Conservation (phyloP, 306 rosid species). For the Quercus bicolor region DNA sequence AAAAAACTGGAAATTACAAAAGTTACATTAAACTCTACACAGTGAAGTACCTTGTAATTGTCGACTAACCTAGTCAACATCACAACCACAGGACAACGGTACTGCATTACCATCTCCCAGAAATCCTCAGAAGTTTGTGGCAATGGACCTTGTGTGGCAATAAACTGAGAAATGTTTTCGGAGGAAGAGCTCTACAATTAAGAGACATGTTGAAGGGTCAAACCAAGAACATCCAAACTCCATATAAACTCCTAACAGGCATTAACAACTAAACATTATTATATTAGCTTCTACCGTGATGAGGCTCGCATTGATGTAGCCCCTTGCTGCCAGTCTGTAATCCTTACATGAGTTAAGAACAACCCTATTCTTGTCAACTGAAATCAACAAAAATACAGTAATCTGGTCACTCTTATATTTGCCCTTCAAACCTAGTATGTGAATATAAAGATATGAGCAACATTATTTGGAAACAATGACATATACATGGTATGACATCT, state of each 20-base stretch:
- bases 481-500: constrained; percentile 77
- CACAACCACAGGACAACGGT: constrained; percentile 75
- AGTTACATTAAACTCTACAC: constrained; percentile 8
- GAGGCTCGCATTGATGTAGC: constrained; percentile 92
- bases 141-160: constrained; percentile 97
- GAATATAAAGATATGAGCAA: too few relatives aligned
- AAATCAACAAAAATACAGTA: constrained; percentile 14
- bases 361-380: constrained; percentile 75
- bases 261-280: constrained; percentile 4
- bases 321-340: constrained; percentile 76
- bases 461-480: background rate
- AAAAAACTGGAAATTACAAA: background rate
- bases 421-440: background rate
- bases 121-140: constrained; percentile 90
- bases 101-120: constrained; percentile 91
- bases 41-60: constrained; percentile 54
- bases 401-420: background rate
- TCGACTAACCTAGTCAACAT: constrained; percentile 90
- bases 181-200: constrained; percentile 53
- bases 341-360: constrained; percentile 67
- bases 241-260: background rate
- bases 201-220: constrained; percentile 22
- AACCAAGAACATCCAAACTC: constrained; percentile 4
- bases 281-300: constrained; percentile 41
- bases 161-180: constrained; percentile 58